These are phyloP conservation scores for Vitis hybrid DNA, from an alignment of 177 flowering plant species.

Conservation along the genomic window DNA sequence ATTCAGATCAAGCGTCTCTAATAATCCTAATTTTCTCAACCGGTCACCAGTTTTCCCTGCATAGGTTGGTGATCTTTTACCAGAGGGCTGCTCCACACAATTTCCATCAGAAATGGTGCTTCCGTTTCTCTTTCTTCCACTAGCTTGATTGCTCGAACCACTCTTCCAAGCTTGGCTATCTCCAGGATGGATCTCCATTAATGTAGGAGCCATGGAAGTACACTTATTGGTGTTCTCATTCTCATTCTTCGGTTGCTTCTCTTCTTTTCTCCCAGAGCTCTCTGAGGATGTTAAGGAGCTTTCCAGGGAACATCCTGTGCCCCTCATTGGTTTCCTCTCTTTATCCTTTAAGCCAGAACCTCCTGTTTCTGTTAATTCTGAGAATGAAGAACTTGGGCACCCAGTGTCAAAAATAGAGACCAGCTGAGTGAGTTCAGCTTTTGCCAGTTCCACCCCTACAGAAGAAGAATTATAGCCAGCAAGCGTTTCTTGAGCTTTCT, in stretches of 20 bases:
- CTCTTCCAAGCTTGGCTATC: slow-evolving; percentile 4
- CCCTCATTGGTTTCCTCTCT: slow-evolving; percentile 26
- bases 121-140: slow-evolving; percentile 41
- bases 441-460: slow-evolving; percentile 50
- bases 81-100: slow-evolving; percentile 32
- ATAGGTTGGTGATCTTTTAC: slow-evolving; percentile 21
- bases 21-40: slow-evolving; percentile 19
- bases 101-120: slow-evolving; percentile 33
- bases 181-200: slow-evolving; percentile 25
- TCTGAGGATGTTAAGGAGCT: slow-evolving; percentile 71
- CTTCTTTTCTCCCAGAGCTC: slow-evolving; percentile 44
- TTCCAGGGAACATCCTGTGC: slow-evolving; percentile 46
- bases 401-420: slow-evolving; percentile 57
- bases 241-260: slow-evolving; percentile 21
- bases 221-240: slow-evolving; percentile 16
- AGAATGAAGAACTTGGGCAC: slow-evolving; percentile 46
- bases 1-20: slow-evolving; percentile 55
- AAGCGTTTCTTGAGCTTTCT: slow-evolving; percentile 84
- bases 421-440: slow-evolving; percentile 58
- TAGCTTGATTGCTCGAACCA: slow-evolving; percentile 14
- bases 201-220: slow-evolving; percentile 23
- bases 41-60: slow-evolving; percentile 15
- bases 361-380: slow-evolving; percentile 54
- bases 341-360: slow-evolving; percentile 19
- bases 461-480: slow-evolving; percentile 52